Conservation (phyloP, 768 basidiomycete genomes). For the Clathrus columnatus region DNA sequence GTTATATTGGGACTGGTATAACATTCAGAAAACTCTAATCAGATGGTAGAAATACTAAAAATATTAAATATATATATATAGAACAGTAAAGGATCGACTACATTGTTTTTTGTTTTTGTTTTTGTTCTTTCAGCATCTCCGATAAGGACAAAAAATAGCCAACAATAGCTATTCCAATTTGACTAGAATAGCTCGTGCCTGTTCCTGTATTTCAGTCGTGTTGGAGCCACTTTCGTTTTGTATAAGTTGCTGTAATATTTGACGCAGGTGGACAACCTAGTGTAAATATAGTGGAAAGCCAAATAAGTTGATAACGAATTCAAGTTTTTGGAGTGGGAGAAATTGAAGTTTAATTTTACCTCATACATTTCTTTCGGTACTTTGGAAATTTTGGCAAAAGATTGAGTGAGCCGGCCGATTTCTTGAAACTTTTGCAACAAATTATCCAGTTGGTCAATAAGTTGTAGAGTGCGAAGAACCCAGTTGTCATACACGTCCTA, state of each 20-base stretch:
- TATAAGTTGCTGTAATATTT: not conserved
- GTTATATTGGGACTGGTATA: too few relatives aligned
- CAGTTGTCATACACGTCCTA: not conserved
- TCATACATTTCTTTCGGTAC: not conserved
- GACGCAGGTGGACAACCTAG: not conserved
- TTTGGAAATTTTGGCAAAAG: not conserved
- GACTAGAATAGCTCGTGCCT: not conserved
- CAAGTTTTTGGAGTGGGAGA: not conserved
- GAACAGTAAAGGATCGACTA: too few relatives aligned
- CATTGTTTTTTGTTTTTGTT: too few relatives aligned
- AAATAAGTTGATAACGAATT: not conserved
- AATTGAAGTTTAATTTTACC: not conserved
- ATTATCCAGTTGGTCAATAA: not conserved
- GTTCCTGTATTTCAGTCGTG: not conserved
- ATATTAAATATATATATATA: too few relatives aligned
- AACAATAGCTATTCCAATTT: not conserved
- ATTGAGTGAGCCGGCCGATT: not conserved
- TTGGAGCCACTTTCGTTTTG: not conserved
- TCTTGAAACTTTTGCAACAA: not conserved
- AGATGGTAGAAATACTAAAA: too few relatives aligned
- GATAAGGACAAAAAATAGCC: too few relatives aligned
- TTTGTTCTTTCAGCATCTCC: too few relatives aligned
- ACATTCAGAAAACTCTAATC: too few relatives aligned
- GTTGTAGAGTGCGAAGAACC: not conserved
- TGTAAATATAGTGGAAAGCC: not conserved